phyloP scores from a whole-genome alignment of 495 filamentous ascomycete species.

The Thermochaetoides thermophila region DNA sequence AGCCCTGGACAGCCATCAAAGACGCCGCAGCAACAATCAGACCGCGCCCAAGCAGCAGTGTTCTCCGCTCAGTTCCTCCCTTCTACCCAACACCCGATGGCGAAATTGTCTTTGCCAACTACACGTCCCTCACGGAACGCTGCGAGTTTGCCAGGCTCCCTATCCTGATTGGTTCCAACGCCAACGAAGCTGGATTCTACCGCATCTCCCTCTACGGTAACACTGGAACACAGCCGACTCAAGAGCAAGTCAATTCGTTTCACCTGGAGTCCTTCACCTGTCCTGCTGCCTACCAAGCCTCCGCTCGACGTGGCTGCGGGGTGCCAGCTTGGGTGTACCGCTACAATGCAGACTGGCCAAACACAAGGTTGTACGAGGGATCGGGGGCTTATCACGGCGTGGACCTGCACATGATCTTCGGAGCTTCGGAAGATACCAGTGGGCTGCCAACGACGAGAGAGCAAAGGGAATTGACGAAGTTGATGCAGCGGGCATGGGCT shows the following conservation, averaged over 20 bases:
- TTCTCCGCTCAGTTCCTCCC: constrained; percentile 16
- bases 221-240: constrained; percentile 4
- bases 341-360: constrained; percentile 30
- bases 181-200: constrained; percentile 9
- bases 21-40: constrained; percentile 11
- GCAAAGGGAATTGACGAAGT: constrained; percentile 13
- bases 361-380: constrained; percentile 21
- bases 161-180: constrained; percentile 1
- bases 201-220: constrained; percentile 3
- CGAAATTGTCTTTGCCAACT: constrained; percentile 28
- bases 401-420: constrained; percentile 36
- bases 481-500: constrained; percentile 29
- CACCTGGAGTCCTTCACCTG: constrained; percentile 13
- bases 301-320: constrained; percentile 7
- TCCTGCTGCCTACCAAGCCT: constrained; percentile 4
- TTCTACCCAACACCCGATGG: constrained; percentile 8
- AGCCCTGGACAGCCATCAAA: constrained; percentile 18
- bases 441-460: constrained; percentile 16
- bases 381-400: constrained; percentile 35
- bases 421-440: constrained; percentile 23
- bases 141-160: constrained; percentile 5
- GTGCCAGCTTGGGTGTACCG: constrained; percentile 17
- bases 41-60: constrained; percentile 18
- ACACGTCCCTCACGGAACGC: constrained; percentile 7
- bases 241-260: constrained; percentile 1